Evolutionary conservation across 2,329 filamentous ascomycete species (phyloP).

Genomic region (Lachnellula subtilissima): DNA sequence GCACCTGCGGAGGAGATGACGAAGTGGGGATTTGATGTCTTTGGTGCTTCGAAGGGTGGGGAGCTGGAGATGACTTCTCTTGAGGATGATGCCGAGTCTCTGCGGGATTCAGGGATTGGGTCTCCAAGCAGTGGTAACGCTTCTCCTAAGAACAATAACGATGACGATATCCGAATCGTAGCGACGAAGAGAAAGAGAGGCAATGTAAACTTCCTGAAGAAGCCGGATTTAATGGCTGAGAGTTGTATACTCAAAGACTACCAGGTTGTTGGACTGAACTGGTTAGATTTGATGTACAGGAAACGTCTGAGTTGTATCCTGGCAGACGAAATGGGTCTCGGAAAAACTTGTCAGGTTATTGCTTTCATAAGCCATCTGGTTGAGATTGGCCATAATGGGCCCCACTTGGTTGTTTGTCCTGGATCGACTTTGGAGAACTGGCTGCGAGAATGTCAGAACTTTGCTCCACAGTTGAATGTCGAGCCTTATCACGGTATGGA

Average conservation of each 20-base stretch:
- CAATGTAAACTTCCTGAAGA: constrained; percentile 31
- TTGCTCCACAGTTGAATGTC: constrained; percentile 73
- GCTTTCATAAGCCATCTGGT: constrained; percentile 81
- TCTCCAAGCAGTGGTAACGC: constrained; percentile 47
- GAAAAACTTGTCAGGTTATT: constrained; percentile 97
- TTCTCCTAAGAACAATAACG: constrained; percentile 25
- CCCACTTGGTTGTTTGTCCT: constrained; percentile 82
- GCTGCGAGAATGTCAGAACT: constrained; percentile 83
- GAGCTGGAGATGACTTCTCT: constrained; percentile 52
- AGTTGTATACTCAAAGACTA: constrained; percentile 83
- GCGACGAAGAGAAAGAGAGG: constrained; percentile 18
- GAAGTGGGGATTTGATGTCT: constrained; percentile 63
- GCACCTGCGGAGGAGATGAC: constrained; percentile 61
- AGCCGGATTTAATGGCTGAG: constrained; percentile 74
- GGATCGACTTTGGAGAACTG: constrained; percentile 95
- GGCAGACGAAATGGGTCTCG: constrained; percentile 94
- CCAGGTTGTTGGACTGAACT: constrained; percentile 90
- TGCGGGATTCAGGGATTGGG: constrained; percentile 63
- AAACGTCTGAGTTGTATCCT: constrained; percentile 82
- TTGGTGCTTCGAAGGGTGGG: constrained; percentile 52
- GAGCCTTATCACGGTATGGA: constrained; percentile 56
- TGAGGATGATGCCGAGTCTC: constrained; percentile 31
- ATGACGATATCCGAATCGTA: constrained; percentile 39
- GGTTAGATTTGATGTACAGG: constrained; percentile 80
- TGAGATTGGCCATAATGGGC: constrained; percentile 63